These are phyloP conservation scores for Scutellaria galericulata DNA, from an alignment of 257 asterid species.

Conservation along the genomic window DNA sequence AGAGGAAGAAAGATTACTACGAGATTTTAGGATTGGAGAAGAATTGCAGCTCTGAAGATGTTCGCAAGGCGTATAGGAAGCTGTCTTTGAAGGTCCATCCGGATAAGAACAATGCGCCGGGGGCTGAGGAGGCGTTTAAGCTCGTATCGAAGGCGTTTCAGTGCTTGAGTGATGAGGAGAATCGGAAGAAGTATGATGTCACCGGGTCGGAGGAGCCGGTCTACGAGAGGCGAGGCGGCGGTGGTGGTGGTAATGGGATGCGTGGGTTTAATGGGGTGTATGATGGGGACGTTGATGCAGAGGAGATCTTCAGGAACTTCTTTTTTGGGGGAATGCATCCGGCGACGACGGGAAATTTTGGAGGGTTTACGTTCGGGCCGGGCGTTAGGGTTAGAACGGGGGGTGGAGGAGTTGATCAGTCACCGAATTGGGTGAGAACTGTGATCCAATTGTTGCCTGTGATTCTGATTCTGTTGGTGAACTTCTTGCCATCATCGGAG, in stretches of 20 bases:
- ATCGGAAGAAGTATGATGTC: constrained; percentile 69
- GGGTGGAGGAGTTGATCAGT: constrained; percentile 67
- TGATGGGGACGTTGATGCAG: constrained; percentile 77
- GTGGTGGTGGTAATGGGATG: constrained; percentile 54
- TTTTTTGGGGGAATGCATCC: constrained; percentile 92
- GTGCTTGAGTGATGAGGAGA: constrained; percentile 83
- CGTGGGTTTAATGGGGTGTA: constrained; percentile 81
- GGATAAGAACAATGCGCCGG: constrained; percentile 92
- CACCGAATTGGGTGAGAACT: constrained; percentile 61
- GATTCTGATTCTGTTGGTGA: constrained; percentile 71
- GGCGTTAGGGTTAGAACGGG: constrained; percentile 81
- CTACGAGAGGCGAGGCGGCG: constrained; percentile 54
- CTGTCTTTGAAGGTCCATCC: constrained; percentile 95
- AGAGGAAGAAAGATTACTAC: constrained; percentile 84
- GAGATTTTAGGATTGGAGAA: constrained; percentile 87
- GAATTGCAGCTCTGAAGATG: constrained; percentile 69
- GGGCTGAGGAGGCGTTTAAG: constrained; percentile 97
- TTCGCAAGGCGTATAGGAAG: constrained; percentile 84
- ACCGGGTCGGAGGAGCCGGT: constrained; percentile 76
- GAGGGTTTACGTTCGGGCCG: constrained; percentile 81
- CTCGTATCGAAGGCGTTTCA: constrained; percentile 91
- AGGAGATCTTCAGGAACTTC: constrained; percentile 93
- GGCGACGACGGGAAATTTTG: constrained; percentile 63
- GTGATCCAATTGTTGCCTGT: constrained; percentile 80
- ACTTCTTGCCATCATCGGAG: constrained; percentile 82